A percentile compares a stretch with the other conserved stretches of the same genome.
phyloP scores from a whole-genome alignment of 2,329 filamentous ascomycete genomes.

The Penicillium frequentans region DNA sequence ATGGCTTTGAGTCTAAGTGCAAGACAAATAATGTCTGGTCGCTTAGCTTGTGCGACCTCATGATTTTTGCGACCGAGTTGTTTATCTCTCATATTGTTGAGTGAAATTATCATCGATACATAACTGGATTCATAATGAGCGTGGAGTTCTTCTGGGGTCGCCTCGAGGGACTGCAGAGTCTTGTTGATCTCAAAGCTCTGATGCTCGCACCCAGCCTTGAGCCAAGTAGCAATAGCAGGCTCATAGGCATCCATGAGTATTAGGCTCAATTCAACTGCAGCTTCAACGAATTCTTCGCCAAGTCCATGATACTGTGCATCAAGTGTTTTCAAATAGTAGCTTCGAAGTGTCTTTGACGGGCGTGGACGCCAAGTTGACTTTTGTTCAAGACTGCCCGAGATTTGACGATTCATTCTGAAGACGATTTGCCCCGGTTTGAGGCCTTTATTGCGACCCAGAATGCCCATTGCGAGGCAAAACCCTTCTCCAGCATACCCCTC shows the following conservation, averaged over 20 bases:
- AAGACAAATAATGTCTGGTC: background rate
- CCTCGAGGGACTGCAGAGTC: background rate
- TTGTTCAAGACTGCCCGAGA: background rate
- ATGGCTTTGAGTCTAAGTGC: background rate
- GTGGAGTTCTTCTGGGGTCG: background rate
- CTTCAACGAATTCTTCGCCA: background rate
- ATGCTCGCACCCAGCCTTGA: background rate
- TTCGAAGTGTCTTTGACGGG: background rate
- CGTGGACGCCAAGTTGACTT: background rate
- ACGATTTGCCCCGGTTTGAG: background rate
- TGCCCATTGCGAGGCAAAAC: background rate
- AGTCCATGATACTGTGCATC: background rate
- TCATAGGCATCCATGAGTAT: background rate
- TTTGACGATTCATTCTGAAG: background rate
- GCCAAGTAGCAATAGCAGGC: background rate
- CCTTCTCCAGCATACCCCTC: background rate
- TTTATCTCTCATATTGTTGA: background rate
- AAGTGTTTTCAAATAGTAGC: background rate
- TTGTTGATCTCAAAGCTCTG: background rate
- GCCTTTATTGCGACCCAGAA: background rate
- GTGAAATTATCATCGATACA: background rate
- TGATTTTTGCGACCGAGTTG: background rate
- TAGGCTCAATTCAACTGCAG: background rate
- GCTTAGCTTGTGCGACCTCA: background rate
- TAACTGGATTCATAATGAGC: background rate